Evolutionary conservation across 805 yeast species (phyloP).

Genomic region (Monosporozyma yasuniensis): DNA sequence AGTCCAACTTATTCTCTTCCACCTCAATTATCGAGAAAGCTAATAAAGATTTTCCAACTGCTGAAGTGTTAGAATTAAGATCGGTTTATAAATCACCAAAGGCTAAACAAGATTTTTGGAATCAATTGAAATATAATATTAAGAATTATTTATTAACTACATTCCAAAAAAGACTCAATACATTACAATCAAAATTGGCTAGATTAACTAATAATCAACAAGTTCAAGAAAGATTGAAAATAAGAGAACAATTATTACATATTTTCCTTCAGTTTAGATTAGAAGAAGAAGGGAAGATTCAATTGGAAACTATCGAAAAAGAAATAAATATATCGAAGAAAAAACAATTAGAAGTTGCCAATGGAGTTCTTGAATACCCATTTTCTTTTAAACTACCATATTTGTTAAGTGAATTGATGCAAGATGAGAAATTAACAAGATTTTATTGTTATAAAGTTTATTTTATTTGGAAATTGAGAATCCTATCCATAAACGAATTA

Average conservation of each 20-base stretch:
- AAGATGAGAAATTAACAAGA: constrained; percentile 12
- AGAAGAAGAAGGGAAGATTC: constrained; percentile 19
- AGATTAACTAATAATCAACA: constrained; percentile 1
- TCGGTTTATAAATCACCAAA: constrained; percentile 28
- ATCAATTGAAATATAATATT: constrained; percentile 16
- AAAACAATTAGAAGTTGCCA: constrained; percentile 4
- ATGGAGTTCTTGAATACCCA: constrained; percentile 20
- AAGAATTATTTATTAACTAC: constrained; percentile 18
- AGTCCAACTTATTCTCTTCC: constrained; percentile 27
- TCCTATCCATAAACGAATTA: constrained; percentile 10
- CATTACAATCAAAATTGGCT: constrained; percentile 8
- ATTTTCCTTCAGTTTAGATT: constrained; percentile 22
- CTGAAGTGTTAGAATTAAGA: constrained; percentile 23
- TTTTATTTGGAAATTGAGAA: constrained; percentile 16
- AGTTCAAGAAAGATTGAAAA: constrained; percentile 8
- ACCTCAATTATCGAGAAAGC: constrained; percentile 26
- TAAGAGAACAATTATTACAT: constrained; percentile 22
- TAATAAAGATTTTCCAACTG: constrained; percentile 26
- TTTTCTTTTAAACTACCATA: constrained; percentile 7
- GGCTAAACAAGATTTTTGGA: constrained; percentile 27
- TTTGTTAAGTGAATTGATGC: constrained; percentile 10
- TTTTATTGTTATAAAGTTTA: constrained; percentile 18
- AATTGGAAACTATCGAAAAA: constrained; percentile 12
- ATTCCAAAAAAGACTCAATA: constrained; percentile 20
- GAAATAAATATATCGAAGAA: constrained; percentile 5